Percentiles rank a stretch among this genome's conserved stretches.
Evolutionary conservation across 1,139 yeast species (phyloP).

Genomic region (Blastobotrys arbuscula): DNA sequence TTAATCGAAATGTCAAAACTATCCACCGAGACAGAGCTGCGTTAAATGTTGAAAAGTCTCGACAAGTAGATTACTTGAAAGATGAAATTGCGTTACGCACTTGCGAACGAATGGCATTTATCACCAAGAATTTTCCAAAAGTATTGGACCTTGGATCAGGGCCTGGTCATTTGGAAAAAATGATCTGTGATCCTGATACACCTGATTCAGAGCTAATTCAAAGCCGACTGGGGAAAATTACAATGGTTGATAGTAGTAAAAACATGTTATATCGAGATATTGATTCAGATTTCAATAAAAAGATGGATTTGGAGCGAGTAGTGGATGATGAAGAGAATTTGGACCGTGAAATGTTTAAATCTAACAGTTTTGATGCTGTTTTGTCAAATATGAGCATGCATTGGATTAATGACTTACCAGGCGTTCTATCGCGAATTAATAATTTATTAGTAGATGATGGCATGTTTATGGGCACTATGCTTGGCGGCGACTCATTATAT

Average conservation of each 20-base stretch:
- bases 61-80: slow-evolving; percentile 66
- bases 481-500: slow-evolving; percentile 79
- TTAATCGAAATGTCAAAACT: slow-evolving; percentile 57
- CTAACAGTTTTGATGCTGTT: slow-evolving; percentile 59
- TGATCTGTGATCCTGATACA: slow-evolving; percentile 30
- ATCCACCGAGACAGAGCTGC: slow-evolving; percentile 55
- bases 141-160: slow-evolving; percentile 72
- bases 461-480: slow-evolving; percentile 73
- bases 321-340: slow-evolving; percentile 62
- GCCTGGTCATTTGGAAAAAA: slow-evolving; percentile 54
- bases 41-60: slow-evolving; percentile 40
- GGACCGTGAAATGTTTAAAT: slow-evolving; percentile 15
- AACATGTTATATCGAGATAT: slow-evolving; percentile 50
- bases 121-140: slow-evolving; percentile 56
- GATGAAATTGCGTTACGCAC: slow-evolving; percentile 71
- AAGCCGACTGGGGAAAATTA: slow-evolving; percentile 49
- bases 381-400: slow-evolving; percentile 70
- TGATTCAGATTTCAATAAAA: slow-evolving; percentile 38
- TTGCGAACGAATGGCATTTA: slow-evolving; percentile 68
- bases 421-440: slow-evolving; percentile 52
- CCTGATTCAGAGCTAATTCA: slow-evolving; percentile 49
- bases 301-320: slow-evolving; percentile 43
- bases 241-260: slow-evolving; percentile 63
- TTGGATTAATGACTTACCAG: slow-evolving; percentile 82
- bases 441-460: slow-evolving; percentile 74